Conservation (phyloP, 768 basidiomycete genomes). For the Strobilomyces confusus region DNA sequence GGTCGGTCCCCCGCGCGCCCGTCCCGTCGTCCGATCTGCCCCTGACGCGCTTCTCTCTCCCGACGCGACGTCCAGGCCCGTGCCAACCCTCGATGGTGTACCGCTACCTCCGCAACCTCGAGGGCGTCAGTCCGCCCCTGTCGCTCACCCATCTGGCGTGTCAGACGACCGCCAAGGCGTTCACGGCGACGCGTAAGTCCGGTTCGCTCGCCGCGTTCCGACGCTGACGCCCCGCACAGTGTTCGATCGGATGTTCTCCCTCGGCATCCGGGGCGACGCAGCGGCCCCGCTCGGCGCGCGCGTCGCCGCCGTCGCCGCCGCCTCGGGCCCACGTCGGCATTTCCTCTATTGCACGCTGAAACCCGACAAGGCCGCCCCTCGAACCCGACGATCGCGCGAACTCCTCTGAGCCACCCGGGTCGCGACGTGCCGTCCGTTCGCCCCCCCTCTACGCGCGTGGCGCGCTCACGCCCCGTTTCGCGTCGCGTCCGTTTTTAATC, state of each 20-base stretch:
- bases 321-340: constrained; percentile 73
- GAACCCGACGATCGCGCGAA: constrained; percentile 44
- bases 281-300: constrained; percentile 58
- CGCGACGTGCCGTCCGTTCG: too few species aligned
- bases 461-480: too few species aligned
- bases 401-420: background rate
- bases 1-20: constrained; percentile 37
- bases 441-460: too few species aligned
- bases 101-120: constrained; percentile 85
- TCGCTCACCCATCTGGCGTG: constrained; percentile 83
- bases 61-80: constrained; percentile 48
- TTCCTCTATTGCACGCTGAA: constrained; percentile 81
- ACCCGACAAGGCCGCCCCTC: constrained; percentile 45
- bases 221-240: constrained; percentile 40
- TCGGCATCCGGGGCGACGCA: constrained; percentile 72
- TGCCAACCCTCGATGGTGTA: constrained; percentile 91
- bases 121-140: constrained; percentile 86
- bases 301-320: constrained; percentile 61
- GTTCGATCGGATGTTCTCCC: constrained; percentile 86
- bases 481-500: too few species aligned
- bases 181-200: constrained; percentile 72
- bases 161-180: constrained; percentile 86
- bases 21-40: background rate
- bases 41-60: background rate
- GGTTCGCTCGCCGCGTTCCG: background rate